Base-by-base conservation (phyloP, 2,329 filamentous ascomycete genomes). In the Geoglossum cookeanum region DNA sequence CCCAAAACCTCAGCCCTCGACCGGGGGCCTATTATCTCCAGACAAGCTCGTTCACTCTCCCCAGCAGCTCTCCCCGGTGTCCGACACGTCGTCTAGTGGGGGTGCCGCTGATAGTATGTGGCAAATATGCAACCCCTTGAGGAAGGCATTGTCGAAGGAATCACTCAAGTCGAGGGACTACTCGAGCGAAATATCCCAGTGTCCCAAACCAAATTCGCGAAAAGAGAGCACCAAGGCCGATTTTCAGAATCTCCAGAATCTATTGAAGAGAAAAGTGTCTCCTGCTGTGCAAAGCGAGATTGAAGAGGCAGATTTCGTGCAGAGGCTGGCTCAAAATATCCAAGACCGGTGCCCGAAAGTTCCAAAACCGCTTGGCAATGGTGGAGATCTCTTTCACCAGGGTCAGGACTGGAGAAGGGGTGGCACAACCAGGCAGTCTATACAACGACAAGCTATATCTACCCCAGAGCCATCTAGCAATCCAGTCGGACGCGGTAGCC, bases 131-230 rank as follows among this genome's bases (percentile, higher is more conserved):
- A 37, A n/a, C 17, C 30, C 30, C 9, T 35, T 53, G 32, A 32
- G 49, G 32, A 53, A 53, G 49, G 22, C 29, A 30, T n/a, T 37
- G 29, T 53, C 49, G 15, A 53, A 22, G 9, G 49, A 53, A 17
- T 53, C 49, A n/a, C 13, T 53, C 49, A 53, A 37, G 30, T 53
- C 49, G 33, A 53, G 49, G 15, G 49, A 53, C 49, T 37, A 53
- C 30, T 32, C 49, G 22, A 15, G 37, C 30, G 30, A 53, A 32
- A 32, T 22, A 53, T 17, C 49, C 30, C 49, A 32, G 22, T n/a
- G 30, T 17, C 32, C 49, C 3, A 30, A 22, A 35, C 33, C 2
- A 37, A 53, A 17, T 17, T 11, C 32, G 13, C 30, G 29, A 8
- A 35, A 35, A 13, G 49, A n/a, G 8, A 37, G 5, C 17, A 22